phyloP scores from a whole-genome alignment of 2,329 filamentous ascomycete genomes.

The Fusarium sp. region DNA sequence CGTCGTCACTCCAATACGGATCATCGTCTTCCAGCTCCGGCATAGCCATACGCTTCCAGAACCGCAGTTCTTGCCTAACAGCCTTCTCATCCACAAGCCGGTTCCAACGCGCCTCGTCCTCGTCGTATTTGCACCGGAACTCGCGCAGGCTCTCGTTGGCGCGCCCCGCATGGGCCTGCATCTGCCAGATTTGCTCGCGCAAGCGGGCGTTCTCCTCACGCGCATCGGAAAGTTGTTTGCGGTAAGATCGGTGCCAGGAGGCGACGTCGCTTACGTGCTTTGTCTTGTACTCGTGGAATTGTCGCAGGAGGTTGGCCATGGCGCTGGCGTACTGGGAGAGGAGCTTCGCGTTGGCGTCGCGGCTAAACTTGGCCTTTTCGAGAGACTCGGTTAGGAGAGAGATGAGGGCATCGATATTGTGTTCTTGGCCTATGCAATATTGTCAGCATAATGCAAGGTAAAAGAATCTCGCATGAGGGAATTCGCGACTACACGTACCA shows the following conservation, averaged over 20 bases:
- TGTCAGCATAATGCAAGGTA: neutral
- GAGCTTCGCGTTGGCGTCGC: constrained; percentile 69
- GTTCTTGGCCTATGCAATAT: constrained; percentile 60
- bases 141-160: constrained; percentile 68
- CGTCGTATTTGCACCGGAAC: constrained; percentile 67
- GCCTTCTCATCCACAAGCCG: constrained; percentile 63
- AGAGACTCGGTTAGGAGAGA: constrained; percentile 71
- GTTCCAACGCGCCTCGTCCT: constrained; percentile 65
- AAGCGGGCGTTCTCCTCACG: constrained; percentile 72
- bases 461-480: neutral
- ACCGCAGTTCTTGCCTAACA: constrained; percentile 67
- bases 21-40: constrained; percentile 69
- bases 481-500: constrained; percentile 52
- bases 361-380: constrained; percentile 69
- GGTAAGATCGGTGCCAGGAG: constrained; percentile 74
- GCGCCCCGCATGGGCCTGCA: constrained; percentile 68
- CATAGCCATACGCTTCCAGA: constrained; percentile 75
- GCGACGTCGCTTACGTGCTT: constrained; percentile 70
- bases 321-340: constrained; percentile 68
- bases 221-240: constrained; percentile 71
- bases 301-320: constrained; percentile 67
- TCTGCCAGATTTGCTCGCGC: constrained; percentile 74
- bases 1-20: constrained; percentile 71
- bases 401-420: constrained; percentile 70
- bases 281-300: constrained; percentile 74